Base-by-base conservation (phyloP, 2,329 filamentous ascomycete species). In the Talaromyces sp. region DNA sequence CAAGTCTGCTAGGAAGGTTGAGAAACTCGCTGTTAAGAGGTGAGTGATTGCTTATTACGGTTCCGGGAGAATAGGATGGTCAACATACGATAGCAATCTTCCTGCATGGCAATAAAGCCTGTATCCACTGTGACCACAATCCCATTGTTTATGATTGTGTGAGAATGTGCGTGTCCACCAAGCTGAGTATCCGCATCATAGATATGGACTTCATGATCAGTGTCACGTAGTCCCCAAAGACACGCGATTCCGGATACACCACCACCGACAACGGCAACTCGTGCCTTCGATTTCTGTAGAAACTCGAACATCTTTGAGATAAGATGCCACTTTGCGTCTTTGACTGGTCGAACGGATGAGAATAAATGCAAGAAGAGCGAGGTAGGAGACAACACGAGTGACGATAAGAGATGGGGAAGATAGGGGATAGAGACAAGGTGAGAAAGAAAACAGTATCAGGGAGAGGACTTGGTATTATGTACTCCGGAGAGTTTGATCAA, bases 251-350 rank as follows among this genome's bases (percentile, higher is more conserved):
- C 49, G 19, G 57, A 31, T 35, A 61, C 45, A 3, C 63, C 63
- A 13, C 63, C 58, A 13, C 63, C 63, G 19, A 65, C 33, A n/a
- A 65, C 45, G 22, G 63, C 63, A 45, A 65, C 31, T 1, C 63
- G 63, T 49, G 25, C 41, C 31, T 50, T 50, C n/a, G 39, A n/a
- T 10, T 45, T 56, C 35, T 56, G 35, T 54, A 27, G n/a, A 15
- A 25, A 6, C 2, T 47, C 31, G 27, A 25, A 22, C 49, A 52
- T 45, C 19, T 19, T 56, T 9, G 41, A 47, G 11, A 45, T 31
- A 9, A 15, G 22, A n/a, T 7, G 15, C 5, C 11, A 10, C 15
- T 1, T 45, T 27, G 37, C 11, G 57, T 31, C n/a, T 31, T 31
- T 47, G 22, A 17, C 11, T 25, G 3, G 6, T 45, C 31, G 49